These are phyloP conservation scores for Microcyclospora pomicola DNA, from an alignment of 2,329 filamentous ascomycete genomes.

Conservation along the genomic window DNA sequence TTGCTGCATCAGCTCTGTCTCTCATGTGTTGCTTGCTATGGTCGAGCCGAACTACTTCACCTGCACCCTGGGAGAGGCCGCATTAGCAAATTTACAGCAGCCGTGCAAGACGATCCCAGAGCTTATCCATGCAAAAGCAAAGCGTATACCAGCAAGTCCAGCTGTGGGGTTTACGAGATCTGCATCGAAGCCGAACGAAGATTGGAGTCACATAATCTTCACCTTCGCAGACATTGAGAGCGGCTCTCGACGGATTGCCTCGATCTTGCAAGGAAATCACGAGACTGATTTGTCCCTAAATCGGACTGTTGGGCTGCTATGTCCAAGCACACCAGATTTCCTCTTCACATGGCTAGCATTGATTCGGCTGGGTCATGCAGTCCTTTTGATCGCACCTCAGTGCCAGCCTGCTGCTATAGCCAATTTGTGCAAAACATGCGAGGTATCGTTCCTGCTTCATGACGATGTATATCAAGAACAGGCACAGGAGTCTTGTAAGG, in stretches of 20 bases:
- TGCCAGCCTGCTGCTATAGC: slow-evolving; percentile 34
- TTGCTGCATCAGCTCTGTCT: no score
- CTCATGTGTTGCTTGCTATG: no score
- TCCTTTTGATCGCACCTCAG: slow-evolving; percentile 43
- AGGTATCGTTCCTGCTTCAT: slow-evolving; percentile 32
- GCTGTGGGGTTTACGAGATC: slow-evolving; percentile 39
- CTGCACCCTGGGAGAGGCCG: slow-evolving; percentile 46
- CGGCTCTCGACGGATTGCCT: slow-evolving; percentile 25
- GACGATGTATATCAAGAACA: slow-evolving; percentile 28
- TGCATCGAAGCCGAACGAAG: slow-evolving; percentile 2
- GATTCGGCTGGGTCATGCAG: slow-evolving; percentile 40
- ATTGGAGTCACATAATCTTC: slow-evolving; percentile 16
- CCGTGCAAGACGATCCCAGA: slow-evolving; percentile 34
- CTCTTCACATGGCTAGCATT: slow-evolving; percentile 47
- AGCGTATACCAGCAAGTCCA: slow-evolving; percentile 23
- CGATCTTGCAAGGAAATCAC: slow-evolving; percentile 12
- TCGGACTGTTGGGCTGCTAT: slow-evolving; percentile 39
- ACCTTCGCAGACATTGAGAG: slow-evolving; percentile 24
- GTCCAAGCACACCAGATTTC: slow-evolving; percentile 43
- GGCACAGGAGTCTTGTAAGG: slow-evolving; percentile 11
- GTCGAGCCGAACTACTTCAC: slow-evolving; percentile 40
- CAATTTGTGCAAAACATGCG: slow-evolving; percentile 38
- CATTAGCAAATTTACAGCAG: slow-evolving; percentile 19
- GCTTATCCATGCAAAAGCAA: slow-evolving; percentile 38
- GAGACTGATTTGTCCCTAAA: slow-evolving; percentile 4